Base-by-base conservation (phyloP, 1,284 basidiomycete species). In the Binderoboletus segoi region DNA sequence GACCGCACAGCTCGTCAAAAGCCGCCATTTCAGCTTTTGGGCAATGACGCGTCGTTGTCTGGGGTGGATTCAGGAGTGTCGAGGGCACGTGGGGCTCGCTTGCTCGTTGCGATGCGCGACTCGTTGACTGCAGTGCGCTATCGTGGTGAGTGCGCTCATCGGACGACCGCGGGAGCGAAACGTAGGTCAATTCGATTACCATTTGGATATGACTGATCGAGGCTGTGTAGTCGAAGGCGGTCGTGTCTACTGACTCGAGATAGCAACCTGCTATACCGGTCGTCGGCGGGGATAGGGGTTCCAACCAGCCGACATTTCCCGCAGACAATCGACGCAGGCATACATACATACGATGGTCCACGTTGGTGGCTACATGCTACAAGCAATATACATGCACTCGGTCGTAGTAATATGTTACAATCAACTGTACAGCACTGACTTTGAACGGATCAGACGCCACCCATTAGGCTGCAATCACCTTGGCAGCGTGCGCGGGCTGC, bases 341-440 rank as follows among this genome's bases (percentile, higher is more conserved):
- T 38, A 6, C 5, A 3, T n/a, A 10, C 6, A 15, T 48, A 35
- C 33, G 20, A n/a, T 8, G 16, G 30, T 30, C 26, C 15, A 49
- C 38, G 24, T 52, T 43, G 4, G 37, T 11, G 21, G 20, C 28
- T n/a, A 42, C 28, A 37, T 30, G 28, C 15, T 32, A 21, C n/a
- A 8, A n/a, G n/a, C n/a, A n/a, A n/a, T n/a, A 20, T 54, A 67
- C 24, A 49, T 28, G 28, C 10, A 10, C 28, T 30, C 28, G 28
- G 28, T 44, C 45, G 24, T 60, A 37, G 5, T n/a, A 46, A 44
- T n/a, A n/a, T 53, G 50, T 33, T 67, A 64, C 62, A 59, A 8
- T 42, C 53, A 41, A 48, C 12, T 20, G 42, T 62, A 61, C 61
- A 61, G 16, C 40, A 45, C 48, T 40, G n/a, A 44, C 26, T 20